Conservation (phyloP, 139 green algal species). For the Chlamydomonas incerta region DNA sequence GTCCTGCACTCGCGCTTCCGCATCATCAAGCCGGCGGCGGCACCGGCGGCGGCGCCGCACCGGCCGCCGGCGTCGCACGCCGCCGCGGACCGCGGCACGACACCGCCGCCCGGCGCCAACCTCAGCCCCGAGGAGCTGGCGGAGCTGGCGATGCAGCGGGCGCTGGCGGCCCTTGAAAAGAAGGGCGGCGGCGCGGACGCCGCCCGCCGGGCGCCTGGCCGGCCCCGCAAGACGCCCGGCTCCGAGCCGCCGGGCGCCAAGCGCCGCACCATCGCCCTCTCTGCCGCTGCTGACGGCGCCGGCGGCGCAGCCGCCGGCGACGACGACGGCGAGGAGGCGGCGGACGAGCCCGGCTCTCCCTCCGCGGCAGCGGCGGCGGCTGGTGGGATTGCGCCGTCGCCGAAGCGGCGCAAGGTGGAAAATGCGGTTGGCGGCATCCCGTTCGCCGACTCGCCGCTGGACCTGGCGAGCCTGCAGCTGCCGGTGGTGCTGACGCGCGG, state of each 20-base stretch:
- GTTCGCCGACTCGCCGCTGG: constrained; percentile 12
- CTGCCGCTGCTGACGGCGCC: background rate
- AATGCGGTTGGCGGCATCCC: no score
- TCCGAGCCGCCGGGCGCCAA: background rate
- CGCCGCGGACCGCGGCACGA: background rate
- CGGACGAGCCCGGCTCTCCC: background rate
- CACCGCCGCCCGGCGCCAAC: background rate
- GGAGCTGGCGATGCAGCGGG: constrained; percentile 25
- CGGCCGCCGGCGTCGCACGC: background rate
- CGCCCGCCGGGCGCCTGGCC: background rate
- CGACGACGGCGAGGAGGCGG: background rate
- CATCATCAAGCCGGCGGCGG: background rate
- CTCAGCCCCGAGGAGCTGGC: constrained; percentile 28
- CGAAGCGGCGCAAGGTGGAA: constrained; percentile 1
- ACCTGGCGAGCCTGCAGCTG: background rate
- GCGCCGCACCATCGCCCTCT: background rate
- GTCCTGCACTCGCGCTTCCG: background rate
- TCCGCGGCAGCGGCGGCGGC: background rate
- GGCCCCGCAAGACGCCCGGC: background rate
- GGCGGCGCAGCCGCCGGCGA: background rate
- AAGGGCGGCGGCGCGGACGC: background rate
- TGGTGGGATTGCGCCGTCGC: background rate
- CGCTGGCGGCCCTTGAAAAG: background rate
- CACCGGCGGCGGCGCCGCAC: background rate
- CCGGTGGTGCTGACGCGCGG: constrained; percentile 9